Percentiles rank a stretch among this genome's conserved stretches.
These are phyloP conservation scores for Paramyrothecium roridum DNA, from an alignment of 2,329 filamentous ascomycete species.

Conservation along the genomic window DNA sequence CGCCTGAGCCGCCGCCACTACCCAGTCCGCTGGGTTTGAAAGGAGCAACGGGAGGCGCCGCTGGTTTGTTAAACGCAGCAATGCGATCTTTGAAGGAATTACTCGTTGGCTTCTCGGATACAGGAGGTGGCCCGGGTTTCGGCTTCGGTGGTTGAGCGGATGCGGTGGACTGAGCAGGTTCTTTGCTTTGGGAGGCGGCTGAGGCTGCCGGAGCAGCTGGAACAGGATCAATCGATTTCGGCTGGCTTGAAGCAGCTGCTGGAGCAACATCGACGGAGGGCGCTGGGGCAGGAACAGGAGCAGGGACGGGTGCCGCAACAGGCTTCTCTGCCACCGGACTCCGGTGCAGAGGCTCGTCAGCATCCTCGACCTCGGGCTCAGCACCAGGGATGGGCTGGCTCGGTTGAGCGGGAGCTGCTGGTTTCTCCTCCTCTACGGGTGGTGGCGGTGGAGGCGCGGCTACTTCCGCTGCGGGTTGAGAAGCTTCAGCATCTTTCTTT, in stretches of 20 bases:
- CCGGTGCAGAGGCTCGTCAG: constrained; percentile 22
- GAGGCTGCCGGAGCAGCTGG: constrained; percentile 24
- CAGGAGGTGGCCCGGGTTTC: constrained; percentile 61
- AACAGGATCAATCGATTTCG: constrained; percentile 31
- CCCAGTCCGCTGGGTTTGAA: constrained; percentile 73
- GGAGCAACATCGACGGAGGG: constrained; percentile 22
- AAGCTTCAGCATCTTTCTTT: constrained; percentile 52
- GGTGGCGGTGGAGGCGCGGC: constrained; percentile 30
- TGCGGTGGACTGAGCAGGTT: constrained; percentile 30
- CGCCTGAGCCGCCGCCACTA: constrained; percentile 41
- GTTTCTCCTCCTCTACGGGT: constrained; percentile 16
- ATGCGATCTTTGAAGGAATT: constrained; percentile 93
- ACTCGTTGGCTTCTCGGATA: constrained; percentile 67
- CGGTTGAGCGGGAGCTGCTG: constrained; percentile 19
- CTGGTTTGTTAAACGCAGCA: constrained; percentile 91
- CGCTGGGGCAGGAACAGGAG: constrained; percentile 17
- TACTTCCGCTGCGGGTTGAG: constrained; percentile 29
- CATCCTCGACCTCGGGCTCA: constrained; percentile 34
- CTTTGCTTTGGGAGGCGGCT: constrained; percentile 16
- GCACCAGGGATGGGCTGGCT: constrained; percentile 25
- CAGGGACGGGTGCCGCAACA: constrained; percentile 28
- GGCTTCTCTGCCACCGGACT: constrained; percentile 29
- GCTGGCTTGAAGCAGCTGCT: constrained; percentile 13
- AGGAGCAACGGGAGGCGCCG: constrained; percentile 81
- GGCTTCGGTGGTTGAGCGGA: constrained; percentile 21